These are phyloP conservation scores for Artemisia argyi DNA, from an alignment of 129 eudicot species.

Conservation along the genomic window DNA sequence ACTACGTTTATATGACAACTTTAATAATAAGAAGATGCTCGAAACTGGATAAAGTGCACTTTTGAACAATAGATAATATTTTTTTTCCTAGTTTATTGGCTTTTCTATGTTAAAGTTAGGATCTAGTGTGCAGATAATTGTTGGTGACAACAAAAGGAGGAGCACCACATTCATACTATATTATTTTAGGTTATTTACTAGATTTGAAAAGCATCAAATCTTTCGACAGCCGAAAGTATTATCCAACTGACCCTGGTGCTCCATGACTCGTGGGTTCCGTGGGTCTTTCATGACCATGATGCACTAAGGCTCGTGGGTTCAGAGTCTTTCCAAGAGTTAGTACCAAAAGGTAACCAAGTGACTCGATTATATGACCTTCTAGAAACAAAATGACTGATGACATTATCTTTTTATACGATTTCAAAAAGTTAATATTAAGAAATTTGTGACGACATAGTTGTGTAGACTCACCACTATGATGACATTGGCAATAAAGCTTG, in stretches of 20 bases:
- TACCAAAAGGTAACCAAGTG: background rate
- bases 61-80: background rate
- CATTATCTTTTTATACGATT: background rate
- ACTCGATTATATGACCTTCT: background rate
- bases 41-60: slow-evolving; percentile 18
- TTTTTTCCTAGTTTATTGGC: slow-evolving; percentile 29
- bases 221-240: slow-evolving; percentile 15
- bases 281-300: slow-evolving; percentile 1
- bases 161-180: slow-evolving; percentile 27
- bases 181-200: slow-evolving; percentile 20
- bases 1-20: slow-evolving; percentile 14
- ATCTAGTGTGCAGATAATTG: slow-evolving; percentile 24
- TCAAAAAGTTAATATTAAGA: background rate
- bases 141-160: slow-evolving; percentile 34
- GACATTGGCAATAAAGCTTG: slow-evolving; percentile 74
- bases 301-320: slow-evolving; percentile 11
- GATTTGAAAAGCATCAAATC: slow-evolving; percentile 28
- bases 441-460: slow-evolving; percentile 22
- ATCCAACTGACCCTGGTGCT: slow-evolving; percentile 3
- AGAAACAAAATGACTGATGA: background rate
- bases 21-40: slow-evolving; percentile 22
- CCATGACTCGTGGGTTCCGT: slow-evolving; percentile 6
- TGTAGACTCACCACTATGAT: slow-evolving; percentile 59
- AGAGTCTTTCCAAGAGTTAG: too few relatives aligned
- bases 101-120: slow-evolving; percentile 30